Evolutionary conservation across 306 rosid species (phyloP).

Genomic region (Glycine soja): DNA sequence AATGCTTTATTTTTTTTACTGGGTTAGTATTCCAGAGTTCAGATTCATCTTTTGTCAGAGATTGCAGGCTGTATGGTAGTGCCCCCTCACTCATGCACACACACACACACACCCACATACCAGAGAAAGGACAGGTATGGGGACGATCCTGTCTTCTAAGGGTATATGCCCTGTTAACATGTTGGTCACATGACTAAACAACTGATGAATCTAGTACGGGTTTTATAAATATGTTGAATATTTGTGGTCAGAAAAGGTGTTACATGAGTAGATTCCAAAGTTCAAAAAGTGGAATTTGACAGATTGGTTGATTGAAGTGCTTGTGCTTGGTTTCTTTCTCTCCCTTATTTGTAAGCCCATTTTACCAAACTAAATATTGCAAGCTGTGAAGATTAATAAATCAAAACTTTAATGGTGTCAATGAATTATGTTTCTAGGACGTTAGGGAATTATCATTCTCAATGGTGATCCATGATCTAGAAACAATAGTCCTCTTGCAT

Average conservation of each 20-base stretch:
- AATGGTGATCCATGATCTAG: conserved; percentile 17
- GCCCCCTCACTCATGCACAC: background rate
- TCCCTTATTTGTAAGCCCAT: background rate
- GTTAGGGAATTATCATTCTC: background rate
- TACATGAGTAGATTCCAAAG: background rate
- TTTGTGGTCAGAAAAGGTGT: conserved; percentile 21
- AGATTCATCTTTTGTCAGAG: conserved; percentile 17
- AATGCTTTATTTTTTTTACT: background rate
- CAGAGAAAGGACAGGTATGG: background rate
- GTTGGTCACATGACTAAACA: background rate
- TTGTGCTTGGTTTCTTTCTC: conserved; percentile 11
- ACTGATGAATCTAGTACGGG: background rate
- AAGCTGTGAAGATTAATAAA: conserved; percentile 7
- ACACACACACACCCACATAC: background rate
- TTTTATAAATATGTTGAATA: conserved; percentile 12
- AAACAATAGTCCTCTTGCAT: background rate
- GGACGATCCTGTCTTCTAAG: background rate
- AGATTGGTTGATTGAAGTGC: conserved; percentile 35
- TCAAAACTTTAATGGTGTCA: background rate
- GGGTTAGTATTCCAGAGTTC: background rate
- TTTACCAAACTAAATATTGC: background rate
- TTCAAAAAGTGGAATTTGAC: background rate
- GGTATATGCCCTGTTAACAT: background rate
- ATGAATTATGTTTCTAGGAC: background rate
- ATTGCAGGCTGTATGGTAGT: background rate